These are phyloP conservation scores for Spergularia marina DNA, from an alignment of 148 eudicot species.

Conservation along the genomic window DNA sequence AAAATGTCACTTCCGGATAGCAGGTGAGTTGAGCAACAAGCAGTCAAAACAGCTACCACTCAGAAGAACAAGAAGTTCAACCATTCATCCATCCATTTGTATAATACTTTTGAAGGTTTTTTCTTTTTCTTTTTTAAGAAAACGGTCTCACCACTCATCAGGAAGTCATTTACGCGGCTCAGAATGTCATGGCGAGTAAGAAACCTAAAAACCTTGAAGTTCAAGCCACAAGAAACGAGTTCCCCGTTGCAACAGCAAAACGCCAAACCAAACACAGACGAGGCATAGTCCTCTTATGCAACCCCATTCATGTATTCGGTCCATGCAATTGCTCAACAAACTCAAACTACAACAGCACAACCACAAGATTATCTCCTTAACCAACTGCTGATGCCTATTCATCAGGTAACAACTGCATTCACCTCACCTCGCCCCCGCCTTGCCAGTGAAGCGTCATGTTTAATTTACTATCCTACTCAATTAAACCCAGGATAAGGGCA, in stretches of 20 bases:
- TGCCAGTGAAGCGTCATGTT: not conserved
- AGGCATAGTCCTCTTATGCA: not conserved
- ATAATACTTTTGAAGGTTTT: not conserved
- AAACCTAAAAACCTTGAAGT: no score
- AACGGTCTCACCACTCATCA: no score
- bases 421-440: no score
- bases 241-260: not conserved
- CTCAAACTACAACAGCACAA: not conserved
- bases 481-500: not conserved
- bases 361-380: not conserved
- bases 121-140: no score
- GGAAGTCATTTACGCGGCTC: no score
- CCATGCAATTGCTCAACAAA: no score
- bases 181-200: no score
- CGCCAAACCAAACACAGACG: not conserved
- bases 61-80: constrained; percentile 3
- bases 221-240: not conserved
- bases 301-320: not conserved
- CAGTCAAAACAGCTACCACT: not conserved
- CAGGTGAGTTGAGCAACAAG: not conserved
- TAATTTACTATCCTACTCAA: not conserved
- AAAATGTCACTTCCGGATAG: constrained; percentile 1
- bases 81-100: not conserved
- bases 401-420: not conserved
- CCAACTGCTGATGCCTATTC: not conserved